Conservation (phyloP, 2,329 filamentous ascomycete genomes). For the Aspergillus neoniger region DNA sequence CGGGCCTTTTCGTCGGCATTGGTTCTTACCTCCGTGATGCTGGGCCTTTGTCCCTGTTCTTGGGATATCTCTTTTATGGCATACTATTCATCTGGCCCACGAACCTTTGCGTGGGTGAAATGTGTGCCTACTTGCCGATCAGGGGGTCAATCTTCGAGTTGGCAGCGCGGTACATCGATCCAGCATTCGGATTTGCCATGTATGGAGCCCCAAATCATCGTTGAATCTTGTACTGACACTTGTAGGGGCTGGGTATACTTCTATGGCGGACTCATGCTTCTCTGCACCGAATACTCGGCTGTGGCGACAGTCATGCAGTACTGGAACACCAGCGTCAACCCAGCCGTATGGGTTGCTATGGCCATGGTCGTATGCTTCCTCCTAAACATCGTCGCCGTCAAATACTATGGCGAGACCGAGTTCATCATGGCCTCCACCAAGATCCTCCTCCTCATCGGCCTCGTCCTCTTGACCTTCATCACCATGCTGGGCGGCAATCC, state of each 20-base stretch:
- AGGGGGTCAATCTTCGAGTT: slow-evolving; percentile 51
- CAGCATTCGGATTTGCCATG: slow-evolving; percentile 47
- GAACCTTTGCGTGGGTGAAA: slow-evolving; percentile 34
- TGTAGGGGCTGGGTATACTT: slow-evolving; percentile 49
- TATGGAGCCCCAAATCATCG: slow-evolving; percentile 7
- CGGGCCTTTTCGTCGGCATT: slow-evolving; percentile 39
- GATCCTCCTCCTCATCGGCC: slow-evolving; percentile 66
- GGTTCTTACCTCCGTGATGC: slow-evolving; percentile 35
- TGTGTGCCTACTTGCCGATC: slow-evolving; percentile 40
- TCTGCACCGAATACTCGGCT: slow-evolving; percentile 52
- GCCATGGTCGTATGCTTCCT: slow-evolving; percentile 46
- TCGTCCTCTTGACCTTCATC: slow-evolving; percentile 74
- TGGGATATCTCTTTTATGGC: slow-evolving; percentile 40
- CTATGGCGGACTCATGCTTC: slow-evolving; percentile 47
- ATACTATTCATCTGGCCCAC: slow-evolving; percentile 36
- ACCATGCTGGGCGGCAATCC: slow-evolving; percentile 81
- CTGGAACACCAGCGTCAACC: slow-evolving; percentile 47
- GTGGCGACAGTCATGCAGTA: slow-evolving; percentile 49
- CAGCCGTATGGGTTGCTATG: slow-evolving; percentile 46
- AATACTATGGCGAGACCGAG: slow-evolving; percentile 72
- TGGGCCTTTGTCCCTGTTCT: slow-evolving; percentile 37
- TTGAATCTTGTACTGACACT: not conserved
- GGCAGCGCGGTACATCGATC: slow-evolving; percentile 52
- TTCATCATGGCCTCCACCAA: slow-evolving; percentile 72
- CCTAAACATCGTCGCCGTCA: slow-evolving; percentile 70